Percentiles rank a stretch among this genome's conserved stretches.
phyloP scores from a whole-genome alignment of 2,329 filamentous ascomycete species.

The Stachybotrys elegans region DNA sequence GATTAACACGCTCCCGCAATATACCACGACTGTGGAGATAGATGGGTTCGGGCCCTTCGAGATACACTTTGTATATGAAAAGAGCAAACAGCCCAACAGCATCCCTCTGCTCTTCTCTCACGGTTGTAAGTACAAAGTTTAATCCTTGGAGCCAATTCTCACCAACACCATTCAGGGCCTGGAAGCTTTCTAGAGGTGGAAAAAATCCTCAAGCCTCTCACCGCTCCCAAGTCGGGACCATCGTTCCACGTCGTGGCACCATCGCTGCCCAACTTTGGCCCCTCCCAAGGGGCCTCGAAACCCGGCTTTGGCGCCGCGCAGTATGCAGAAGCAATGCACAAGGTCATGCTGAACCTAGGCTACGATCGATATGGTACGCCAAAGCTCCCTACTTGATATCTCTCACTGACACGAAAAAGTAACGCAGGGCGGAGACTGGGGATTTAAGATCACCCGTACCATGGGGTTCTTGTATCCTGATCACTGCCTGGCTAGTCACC shows the following conservation, averaged over 20 bases:
- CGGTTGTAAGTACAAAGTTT: conserved; percentile 40
- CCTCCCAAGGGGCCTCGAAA: conserved; percentile 23
- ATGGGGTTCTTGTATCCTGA: conserved; percentile 56
- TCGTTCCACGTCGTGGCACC: conserved; percentile 54
- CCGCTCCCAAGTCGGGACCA: conserved; percentile 25
- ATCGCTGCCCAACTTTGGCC: conserved; percentile 49
- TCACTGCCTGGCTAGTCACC: conserved; percentile 37
- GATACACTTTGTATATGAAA: conserved; percentile 61
- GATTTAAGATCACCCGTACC: conserved; percentile 57
- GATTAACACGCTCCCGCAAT: conserved; percentile 57
- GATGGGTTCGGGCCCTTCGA: conserved; percentile 54
- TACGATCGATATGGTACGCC: conserved; percentile 35
- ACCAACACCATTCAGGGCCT: conserved; percentile 47
- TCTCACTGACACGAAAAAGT: conserved; percentile 14
- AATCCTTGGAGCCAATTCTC: conserved; percentile 11
- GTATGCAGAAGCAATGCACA: conserved; percentile 54
- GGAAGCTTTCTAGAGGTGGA: conserved; percentile 63
- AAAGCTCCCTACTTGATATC: background rate
- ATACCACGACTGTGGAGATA: conserved; percentile 43
- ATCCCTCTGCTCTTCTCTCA: conserved; percentile 66
- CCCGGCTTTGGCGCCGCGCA: conserved; percentile 25
- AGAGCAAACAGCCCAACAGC: conserved; percentile 41
- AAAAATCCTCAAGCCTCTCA: conserved; percentile 52
- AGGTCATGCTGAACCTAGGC: conserved; percentile 63
- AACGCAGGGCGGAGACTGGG: conserved; percentile 68